phyloP scores from a whole-genome alignment of 2,329 filamentous ascomycete genomes.

The Hymenoscyphus albidus region DNA sequence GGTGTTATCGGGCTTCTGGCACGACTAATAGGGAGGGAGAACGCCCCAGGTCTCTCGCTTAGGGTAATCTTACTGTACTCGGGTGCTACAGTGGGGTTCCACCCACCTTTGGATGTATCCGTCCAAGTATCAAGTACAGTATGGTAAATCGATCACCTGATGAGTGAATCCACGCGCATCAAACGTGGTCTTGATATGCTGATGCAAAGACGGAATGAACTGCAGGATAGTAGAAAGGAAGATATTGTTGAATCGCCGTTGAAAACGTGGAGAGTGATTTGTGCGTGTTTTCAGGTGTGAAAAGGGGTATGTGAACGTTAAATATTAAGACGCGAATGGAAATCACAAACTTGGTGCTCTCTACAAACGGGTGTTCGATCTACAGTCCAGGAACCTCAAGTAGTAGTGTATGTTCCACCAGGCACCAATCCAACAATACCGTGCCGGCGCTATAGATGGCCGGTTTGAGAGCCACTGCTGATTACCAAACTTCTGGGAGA shows the following conservation, averaged over 20 bases:
- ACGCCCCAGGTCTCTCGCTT: no score
- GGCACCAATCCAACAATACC: not conserved
- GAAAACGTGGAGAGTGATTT: conserved; percentile 21
- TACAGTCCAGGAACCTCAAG: not conserved
- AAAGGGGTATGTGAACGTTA: no score
- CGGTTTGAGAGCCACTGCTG: not conserved
- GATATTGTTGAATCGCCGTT: not conserved
- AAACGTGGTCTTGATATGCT: not conserved
- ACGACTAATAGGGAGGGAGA: no score
- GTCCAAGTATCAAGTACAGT: no score
- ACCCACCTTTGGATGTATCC: not conserved
- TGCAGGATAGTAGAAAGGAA: not conserved
- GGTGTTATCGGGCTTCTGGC: no score
- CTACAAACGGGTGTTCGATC: not conserved
- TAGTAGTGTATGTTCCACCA: not conserved
- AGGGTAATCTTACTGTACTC: not conserved
- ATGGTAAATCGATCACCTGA: no score
- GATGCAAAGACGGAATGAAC: not conserved
- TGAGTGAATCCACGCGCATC: no score
- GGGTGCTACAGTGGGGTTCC: no score
- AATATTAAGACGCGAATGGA: no score
- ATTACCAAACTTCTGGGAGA: not conserved
- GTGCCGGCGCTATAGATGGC: not conserved
- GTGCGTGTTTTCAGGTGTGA: conserved; percentile 25
- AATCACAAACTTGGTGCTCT: no score